Conservation (phyloP, 108 stramenopile species). For the Cyclotella cryptica region DNA sequence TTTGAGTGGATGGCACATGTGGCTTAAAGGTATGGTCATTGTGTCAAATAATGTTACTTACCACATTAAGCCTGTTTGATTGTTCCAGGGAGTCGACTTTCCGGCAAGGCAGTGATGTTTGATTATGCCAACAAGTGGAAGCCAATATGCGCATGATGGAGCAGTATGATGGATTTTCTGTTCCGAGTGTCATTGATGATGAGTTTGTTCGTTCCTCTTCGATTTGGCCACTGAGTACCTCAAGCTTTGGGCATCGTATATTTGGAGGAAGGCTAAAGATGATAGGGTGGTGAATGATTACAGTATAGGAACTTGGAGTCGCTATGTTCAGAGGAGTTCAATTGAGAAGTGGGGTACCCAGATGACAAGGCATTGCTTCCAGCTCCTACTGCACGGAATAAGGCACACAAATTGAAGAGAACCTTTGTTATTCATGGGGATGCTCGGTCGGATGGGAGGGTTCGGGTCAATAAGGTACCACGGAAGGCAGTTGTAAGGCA, state of each 20-base stretch:
- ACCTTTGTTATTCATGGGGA: neutral
- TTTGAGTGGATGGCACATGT: neutral
- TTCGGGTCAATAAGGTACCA: neutral
- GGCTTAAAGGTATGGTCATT: neutral
- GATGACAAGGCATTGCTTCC: neutral
- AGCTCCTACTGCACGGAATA: neutral
- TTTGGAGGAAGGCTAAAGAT: conserved; percentile 11
- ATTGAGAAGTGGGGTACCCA: neutral
- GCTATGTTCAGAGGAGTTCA: neutral
- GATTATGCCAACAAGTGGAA: conserved; percentile 1
- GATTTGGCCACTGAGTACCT: neutral
- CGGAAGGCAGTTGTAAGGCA: neutral
- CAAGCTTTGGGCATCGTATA: neutral
- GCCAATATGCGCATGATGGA: neutral
- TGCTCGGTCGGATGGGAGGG: neutral
- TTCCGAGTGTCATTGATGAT: neutral
- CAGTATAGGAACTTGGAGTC: neutral
- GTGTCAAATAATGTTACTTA: neutral
- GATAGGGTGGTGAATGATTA: neutral
- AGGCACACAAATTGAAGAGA: neutral
- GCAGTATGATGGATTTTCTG: neutral
- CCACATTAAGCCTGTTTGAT: neutral
- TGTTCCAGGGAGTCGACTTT: neutral
- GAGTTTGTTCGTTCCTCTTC: neutral
- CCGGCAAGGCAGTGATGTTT: too few relatives aligned